Base-by-base conservation (phyloP, 2,329 filamentous ascomycete species). In the Fusarium brevicatenulatum region DNA sequence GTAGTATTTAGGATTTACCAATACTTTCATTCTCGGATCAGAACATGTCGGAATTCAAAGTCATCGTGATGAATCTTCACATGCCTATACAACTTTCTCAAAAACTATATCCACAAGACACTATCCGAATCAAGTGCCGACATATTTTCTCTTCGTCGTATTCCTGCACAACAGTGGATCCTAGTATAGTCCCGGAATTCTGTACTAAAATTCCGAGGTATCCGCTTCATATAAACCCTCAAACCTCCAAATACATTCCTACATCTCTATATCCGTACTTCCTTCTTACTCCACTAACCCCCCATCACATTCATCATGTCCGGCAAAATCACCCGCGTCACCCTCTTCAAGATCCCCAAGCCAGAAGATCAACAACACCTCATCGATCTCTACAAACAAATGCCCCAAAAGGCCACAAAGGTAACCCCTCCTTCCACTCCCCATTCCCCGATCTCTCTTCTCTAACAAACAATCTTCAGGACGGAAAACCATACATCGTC, bases 401-500 rank as follows among this genome's bases (percentile, higher is more conserved):
- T 83, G 78, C 78, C 78, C 0, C 42, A 58, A 19, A 71, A 78
- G 36, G 77, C 82, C n/a, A 18, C 81, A 64, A 79, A 82, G 25
- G n/a, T n/a, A n/a, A n/a, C n/a, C n/a, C n/a, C n/a, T n/a, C n/a
- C n/a, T n/a, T n/a, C n/a, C n/a, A n/a, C n/a, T n/a, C n/a, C n/a
- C n/a, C n/a, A n/a, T n/a, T n/a, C n/a, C n/a, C n/a, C n/a, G n/a
- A n/a, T n/a, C n/a, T n/a, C n/a, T n/a, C n/a, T n/a, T n/a, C n/a
- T n/a, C 13, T 46, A 37, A 23, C 7, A 25, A n/a, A n/a, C n/a
- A n/a, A n/a, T 9, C 9, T 1, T 5, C 7, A 91, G 90, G 85
- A 91, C 63, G 89, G 88, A 49, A 87, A 90, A 69, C 87, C 87
- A 2, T 92, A 92, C 76, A 90, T 92, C 53, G 72, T 86, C 42